phyloP scores from a whole-genome alignment of 2,329 filamentous ascomycete species.

The Seiridium cupressi region DNA sequence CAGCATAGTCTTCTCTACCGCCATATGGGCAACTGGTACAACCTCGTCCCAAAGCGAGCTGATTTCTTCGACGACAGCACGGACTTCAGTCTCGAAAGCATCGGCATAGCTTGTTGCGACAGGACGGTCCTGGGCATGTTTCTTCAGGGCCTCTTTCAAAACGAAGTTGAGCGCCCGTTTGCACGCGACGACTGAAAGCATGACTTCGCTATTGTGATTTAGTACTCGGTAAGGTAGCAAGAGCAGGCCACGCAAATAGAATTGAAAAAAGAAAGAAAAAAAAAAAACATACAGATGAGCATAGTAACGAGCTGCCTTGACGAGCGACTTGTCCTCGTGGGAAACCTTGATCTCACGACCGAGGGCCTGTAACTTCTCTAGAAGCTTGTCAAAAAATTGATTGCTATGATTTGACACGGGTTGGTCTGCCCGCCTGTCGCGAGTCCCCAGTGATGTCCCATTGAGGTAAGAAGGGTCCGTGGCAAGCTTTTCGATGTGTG shows the following conservation, averaged over 20 bases:
- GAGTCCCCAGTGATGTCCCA: not conserved
- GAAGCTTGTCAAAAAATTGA: slow-evolving; percentile 18
- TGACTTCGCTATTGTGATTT: slow-evolving; percentile 15
- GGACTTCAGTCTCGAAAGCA: slow-evolving; percentile 17
- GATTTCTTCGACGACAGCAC: slow-evolving; percentile 24
- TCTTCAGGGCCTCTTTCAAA: slow-evolving; percentile 15
- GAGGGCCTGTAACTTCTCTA: slow-evolving; percentile 21
- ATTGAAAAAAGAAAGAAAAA: slow-evolving; percentile 11
- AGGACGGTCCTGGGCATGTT: slow-evolving; percentile 9
- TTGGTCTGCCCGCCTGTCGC: not conserved
- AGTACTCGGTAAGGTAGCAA: too few species aligned
- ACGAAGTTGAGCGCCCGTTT: slow-evolving; percentile 17
- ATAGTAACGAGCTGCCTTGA: slow-evolving; percentile 20
- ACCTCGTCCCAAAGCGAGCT: slow-evolving; percentile 32
- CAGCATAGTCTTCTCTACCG: slow-evolving; percentile 27
- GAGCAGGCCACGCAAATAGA: not conserved
- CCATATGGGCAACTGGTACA: slow-evolving; percentile 32
- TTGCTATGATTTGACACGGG: not conserved
- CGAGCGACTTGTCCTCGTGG: slow-evolving; percentile 9
- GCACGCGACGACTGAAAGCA: slow-evolving; percentile 19
- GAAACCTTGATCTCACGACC: slow-evolving; percentile 17
- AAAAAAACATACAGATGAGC: slow-evolving; percentile 20
- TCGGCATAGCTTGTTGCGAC: slow-evolving; percentile 1
- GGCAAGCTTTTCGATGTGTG: not conserved
- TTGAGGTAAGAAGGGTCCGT: not conserved